Base-by-base conservation (phyloP, 257 asterid genomes). In the Salvia splendens region DNA sequence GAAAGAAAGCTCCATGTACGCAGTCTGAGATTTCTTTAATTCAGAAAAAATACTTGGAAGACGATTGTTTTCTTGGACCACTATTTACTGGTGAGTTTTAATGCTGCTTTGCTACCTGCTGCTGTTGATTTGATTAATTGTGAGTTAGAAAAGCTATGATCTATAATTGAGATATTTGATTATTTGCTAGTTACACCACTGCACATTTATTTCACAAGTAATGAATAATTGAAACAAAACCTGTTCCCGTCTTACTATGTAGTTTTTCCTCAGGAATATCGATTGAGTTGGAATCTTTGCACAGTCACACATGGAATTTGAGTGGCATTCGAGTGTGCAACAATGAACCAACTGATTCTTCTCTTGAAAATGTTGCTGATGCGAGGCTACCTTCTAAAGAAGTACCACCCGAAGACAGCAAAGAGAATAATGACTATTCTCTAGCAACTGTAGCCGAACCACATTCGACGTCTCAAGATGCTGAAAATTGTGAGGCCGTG, bases 1-100 rank as follows among this genome's bases (percentile, higher is more conserved):
- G 97, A 77, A 91, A 85, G 78, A 91, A 89, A 79, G 97, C 97
- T 72, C 96, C 97, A 52, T 91, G 97, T 60, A 83, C 96, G 2
- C 85, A 61, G 61, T 75, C 86, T 73, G 97, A 91, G 69, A 88
- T 91, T 63, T 75, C 93, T 10, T 71, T 75, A 78, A 86, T 91
- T 65, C 81, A 71, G 83, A 86, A 80, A 54, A 88, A 83, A 68
- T 70, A 76, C 61, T 66, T 83, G 81, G 96, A 82, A 60, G 96
- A 91, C 67, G 87, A 82, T 63, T 68, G 78, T 61, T 88, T 88
- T 72, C 75, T 72, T 55, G 86, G 78, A 72, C 80, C 95, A 50
- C 41, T 82, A 64, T 70, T 73, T 67, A 78, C 82, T 33, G 97
- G 97, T 88, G 68, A 77, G 87, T 75, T 58, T 69, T 57, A 51